These are phyloP conservation scores for Fragaria vesca DNA, from an alignment of 306 rosid species.

Conservation along the genomic window DNA sequence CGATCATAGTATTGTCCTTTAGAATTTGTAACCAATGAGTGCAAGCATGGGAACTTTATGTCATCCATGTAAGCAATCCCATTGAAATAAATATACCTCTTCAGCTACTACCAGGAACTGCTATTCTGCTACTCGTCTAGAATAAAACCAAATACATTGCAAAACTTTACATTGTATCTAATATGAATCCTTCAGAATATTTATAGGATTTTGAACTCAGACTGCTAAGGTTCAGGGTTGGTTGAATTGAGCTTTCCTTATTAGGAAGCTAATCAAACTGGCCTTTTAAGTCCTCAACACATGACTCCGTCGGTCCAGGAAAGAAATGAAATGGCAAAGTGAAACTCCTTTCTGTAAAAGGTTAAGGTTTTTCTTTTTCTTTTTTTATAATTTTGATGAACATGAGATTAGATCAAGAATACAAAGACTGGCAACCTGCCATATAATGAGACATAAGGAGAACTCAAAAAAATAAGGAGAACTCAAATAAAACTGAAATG, in stretches of 20 bases:
- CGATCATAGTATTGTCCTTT: conserved; percentile 11
- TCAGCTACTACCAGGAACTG: conserved; percentile 1
- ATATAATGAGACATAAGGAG: neutral
- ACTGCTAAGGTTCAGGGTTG: neutral
- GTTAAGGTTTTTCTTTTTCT: neutral
- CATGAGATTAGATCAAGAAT: neutral
- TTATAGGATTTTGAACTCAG: neutral
- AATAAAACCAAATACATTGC: neutral
- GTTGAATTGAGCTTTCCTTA: neutral
- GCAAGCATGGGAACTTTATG: conserved; percentile 18
- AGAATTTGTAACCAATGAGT: conserved; percentile 24
- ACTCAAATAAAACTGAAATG: neutral
- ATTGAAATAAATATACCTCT: conserved; percentile 22
- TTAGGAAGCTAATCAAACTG: neutral
- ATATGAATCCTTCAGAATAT: neutral
- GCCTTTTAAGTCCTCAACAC: neutral
- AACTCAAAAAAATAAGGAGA: neutral
- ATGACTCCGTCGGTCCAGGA: neutral
- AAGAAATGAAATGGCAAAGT: neutral
- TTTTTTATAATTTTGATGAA: neutral
- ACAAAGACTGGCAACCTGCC: neutral
- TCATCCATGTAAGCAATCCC: conserved; percentile 22
- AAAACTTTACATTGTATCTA: neutral
- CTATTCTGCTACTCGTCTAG: neutral
- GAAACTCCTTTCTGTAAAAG: neutral